Evolutionary conservation across 2,329 filamentous ascomycete species (phyloP), one percentile per base, ranked within the genome.

Genomic region (Orbilia ellipsospora): DNA sequence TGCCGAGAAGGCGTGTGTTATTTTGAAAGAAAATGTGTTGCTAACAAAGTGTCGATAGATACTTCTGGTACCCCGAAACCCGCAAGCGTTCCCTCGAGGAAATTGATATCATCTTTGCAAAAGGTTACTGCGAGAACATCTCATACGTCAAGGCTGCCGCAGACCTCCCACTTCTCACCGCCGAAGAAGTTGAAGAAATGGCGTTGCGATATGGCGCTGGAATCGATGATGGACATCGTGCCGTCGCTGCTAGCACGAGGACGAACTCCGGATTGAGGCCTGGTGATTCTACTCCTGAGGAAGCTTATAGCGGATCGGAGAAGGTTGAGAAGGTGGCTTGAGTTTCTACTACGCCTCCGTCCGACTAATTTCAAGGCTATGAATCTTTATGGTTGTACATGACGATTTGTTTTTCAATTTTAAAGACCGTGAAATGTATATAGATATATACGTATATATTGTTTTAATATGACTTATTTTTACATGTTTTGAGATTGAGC

Each of bases 71-170:
- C 63, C 45, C 60, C 1, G 61, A 65, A 31, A 60, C 63, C 20
- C 51, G 70, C 57, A 79, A 74, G 26, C 82, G 82, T 2, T 82
- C 80, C 61, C 78, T 80, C 28, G 83, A 85, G 76, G 83, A 83
- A 44, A 84, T 83, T 20, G 79, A 80, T 50, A 72, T 80, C 52
- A 78, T 80, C 69, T 79, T 79, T 60, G 76, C 78, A 15, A 89
- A 89, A 83, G 87, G 87, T 10, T 84, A 84, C 77, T 80, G 84
- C 31, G 88, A 90, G 81, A 86, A 87, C 1, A 89, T 87, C 4
- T 87, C 85, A 3, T 89, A 89, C 75, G 87, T 90, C 64, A 83
- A 83, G 77, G 88, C 88, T 4, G 86, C 87, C 36, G 83, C 86
- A 78, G 84, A 89, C 57, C 81, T 90, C 68, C 88, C 88, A 0